Base-by-base conservation (phyloP, 2,329 filamentous ascomycete genomes). In the Botrytis byssoidea region DNA sequence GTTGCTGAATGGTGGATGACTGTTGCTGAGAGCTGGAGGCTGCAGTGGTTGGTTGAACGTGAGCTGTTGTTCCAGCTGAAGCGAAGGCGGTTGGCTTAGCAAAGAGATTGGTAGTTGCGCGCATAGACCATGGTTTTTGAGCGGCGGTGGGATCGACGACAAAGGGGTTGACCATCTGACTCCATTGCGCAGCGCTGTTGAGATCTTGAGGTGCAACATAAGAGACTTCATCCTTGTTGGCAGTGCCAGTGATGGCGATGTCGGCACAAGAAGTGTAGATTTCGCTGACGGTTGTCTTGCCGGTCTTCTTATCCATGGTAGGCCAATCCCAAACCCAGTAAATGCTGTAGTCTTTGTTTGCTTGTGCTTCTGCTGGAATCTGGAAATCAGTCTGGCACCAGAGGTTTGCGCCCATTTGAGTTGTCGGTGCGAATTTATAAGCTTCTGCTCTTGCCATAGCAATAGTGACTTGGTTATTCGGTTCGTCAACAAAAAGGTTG, bases 251-350 rank as follows among this genome's bases (percentile, higher is more conserved):
- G 79, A 78, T 70, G 78, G 75, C 75, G 81, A 90, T 82, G 79
- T 89, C 86, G 75, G 85, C 86, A 77, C 88, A 90, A 32, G 86
- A 86, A 7, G 86, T 89, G 81, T 90, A 90, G 78, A 85, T 88
- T 80, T 90, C 86, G 76, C 86, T 84, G 75, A 86, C 86, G 75
- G 83, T 83, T 16, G 87, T 82, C 74, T 82, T 83, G 75, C 81
- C 82, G 57, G 79, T 81, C 79, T 14, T 81, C 74, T 10, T 78
- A 78, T 84, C 83, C 80, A 89, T 85, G 22, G 89, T 91, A 4
- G 92, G 91, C 93, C 94, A 99, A 82, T 97, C 92, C 96, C 96
- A 98, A 64, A 98, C 91, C 95, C 95, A 98, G 85, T 97, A 97
- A 70, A 97, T 83, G 4, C 94, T 95, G 81, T 95, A 93, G 42